Evolutionary conservation across 495 filamentous ascomycete genomes (phyloP).

Genomic region (Staphylotrichum tortipilum): DNA sequence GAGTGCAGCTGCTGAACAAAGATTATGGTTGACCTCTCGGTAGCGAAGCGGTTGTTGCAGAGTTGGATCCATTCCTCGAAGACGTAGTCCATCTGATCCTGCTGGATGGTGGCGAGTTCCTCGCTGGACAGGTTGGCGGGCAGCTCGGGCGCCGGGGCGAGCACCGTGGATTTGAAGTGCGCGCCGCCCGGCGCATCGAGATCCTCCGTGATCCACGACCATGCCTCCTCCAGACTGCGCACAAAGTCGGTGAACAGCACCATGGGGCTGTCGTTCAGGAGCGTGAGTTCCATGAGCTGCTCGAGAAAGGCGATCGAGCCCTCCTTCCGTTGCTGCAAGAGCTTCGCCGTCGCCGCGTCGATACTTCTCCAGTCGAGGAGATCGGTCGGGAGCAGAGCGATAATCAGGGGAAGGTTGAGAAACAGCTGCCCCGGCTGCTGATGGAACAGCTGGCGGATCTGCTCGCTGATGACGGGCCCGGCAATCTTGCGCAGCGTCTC

Average conservation of each 20-base stretch:
- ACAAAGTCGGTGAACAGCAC: conserved; percentile 82
- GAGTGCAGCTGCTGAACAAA: conserved; percentile 83
- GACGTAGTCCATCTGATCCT: conserved; percentile 83
- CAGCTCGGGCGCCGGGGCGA: conserved; percentile 49
- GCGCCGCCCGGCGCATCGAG: conserved; percentile 53
- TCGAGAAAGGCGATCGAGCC: conserved; percentile 67
- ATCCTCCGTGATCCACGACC: conserved; percentile 72
- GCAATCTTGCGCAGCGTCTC: conserved; percentile 69
- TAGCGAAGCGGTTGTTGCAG: conserved; percentile 60
- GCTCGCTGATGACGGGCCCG: conserved; percentile 61
- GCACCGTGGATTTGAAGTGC: conserved; percentile 64
- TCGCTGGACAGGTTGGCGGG: conserved; percentile 15
- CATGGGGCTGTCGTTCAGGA: conserved; percentile 66
- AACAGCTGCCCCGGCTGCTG: conserved; percentile 62
- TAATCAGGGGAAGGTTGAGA: conserved; percentile 68
- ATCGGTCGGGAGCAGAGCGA: conserved; percentile 59
- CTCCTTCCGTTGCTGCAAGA: conserved; percentile 57
- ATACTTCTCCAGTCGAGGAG: conserved; percentile 74
- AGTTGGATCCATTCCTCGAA: conserved; percentile 91
- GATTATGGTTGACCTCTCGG: conserved; percentile 59
- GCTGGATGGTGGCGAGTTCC: conserved; percentile 32
- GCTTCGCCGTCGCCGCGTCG: conserved; percentile 65
- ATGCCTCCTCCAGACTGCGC: conserved; percentile 68
- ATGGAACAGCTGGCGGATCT: conserved; percentile 58
- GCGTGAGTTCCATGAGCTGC: conserved; percentile 62